Base-by-base conservation (phyloP, 2,329 filamentous ascomycete species). In the Coniochaeta sp. region DNA sequence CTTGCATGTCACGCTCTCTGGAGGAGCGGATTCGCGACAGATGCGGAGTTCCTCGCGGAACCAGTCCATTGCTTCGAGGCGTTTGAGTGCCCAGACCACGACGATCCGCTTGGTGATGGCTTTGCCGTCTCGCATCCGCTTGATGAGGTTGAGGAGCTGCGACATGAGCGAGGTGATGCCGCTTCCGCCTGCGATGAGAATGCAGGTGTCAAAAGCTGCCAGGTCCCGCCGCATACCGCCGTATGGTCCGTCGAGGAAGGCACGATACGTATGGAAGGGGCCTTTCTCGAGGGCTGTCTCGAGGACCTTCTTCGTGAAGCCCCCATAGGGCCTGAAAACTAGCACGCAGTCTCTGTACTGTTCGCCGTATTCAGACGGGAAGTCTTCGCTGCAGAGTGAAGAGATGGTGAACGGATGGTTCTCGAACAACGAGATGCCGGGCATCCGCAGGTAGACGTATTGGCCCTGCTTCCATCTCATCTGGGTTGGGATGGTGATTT, bases 401-500 rank as follows among this genome's bases (percentile, higher is more conserved):
- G 92, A 85, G 51, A 97, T 91, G 0, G 94, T 97, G 65, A 97
- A 97, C 0, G 92, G 92, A 61, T 97, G 94, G 60, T 95, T 96
- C 58, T 96, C 89, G 53, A 96, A 84, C 2, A 95, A 67, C 0
- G 91, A 91, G 59, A 97, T 91, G 1, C 89, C 89, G 0, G 92
- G 92, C 86, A 97, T 95, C 50, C 92, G 84, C 18, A 97, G 77
- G 65, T 96, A 97, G 16, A 96, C 87, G 60, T 95, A 96, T 67
- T 97, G 94, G 6, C 92, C 94, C 0, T 92, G 91, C 63, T 83
- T 86, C 92, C 92, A 97, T 56, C 82, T 85, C 79, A 95, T 88
- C 67, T 92, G 89, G 0, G 92, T 96, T 1, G 92, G 91, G 49
- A 97, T 87, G 0, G 92, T 96, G 59, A 97, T 82, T 67, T 96